phyloP scores from a whole-genome alignment of 2,329 filamentous ascomycete species.

The Malbranchea zuffiana region DNA sequence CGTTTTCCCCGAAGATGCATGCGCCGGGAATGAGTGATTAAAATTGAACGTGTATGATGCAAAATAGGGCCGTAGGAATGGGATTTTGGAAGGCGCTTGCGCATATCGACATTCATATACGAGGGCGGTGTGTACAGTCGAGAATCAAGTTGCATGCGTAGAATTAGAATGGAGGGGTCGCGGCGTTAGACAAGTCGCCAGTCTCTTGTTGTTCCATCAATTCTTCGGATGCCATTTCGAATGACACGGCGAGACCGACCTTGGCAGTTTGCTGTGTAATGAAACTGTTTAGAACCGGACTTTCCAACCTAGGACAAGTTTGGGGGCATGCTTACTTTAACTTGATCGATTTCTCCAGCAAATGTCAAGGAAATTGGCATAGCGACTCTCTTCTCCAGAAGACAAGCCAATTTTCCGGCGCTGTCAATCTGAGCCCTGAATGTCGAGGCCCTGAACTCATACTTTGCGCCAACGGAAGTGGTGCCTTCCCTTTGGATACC shows the following conservation, averaged over 20 bases:
- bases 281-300: constrained; percentile 10
- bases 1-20: too few species aligned
- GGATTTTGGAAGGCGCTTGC: too few species aligned
- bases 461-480: constrained; percentile 89
- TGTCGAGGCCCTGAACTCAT: constrained; percentile 91
- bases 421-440: constrained; percentile 96
- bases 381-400: constrained; percentile 91
- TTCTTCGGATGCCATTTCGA: constrained; percentile 75
- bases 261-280: constrained; percentile 73
- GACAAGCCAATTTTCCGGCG: constrained; percentile 80
- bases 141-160: not conserved
- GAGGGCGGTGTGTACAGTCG: too few species aligned
- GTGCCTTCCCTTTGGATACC: constrained; percentile 73
- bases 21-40: too few species aligned
- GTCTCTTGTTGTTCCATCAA: constrained; percentile 73
- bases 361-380: constrained; percentile 89
- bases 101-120: too few species aligned
- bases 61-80: too few species aligned
- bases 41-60: too few species aligned
- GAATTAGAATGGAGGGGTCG: constrained; percentile 41
- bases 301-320: not conserved
- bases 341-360: constrained; percentile 91
- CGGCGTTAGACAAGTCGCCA: constrained; percentile 33
- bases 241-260: constrained; percentile 84
- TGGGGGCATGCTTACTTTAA: constrained; percentile 56